A percentile compares a stretch with the other conserved stretches of the same genome.
These are phyloP conservation scores for Lagenidium sp. DNA, from an alignment of 352 stramenopile genomes.

Conservation along the genomic window DNA sequence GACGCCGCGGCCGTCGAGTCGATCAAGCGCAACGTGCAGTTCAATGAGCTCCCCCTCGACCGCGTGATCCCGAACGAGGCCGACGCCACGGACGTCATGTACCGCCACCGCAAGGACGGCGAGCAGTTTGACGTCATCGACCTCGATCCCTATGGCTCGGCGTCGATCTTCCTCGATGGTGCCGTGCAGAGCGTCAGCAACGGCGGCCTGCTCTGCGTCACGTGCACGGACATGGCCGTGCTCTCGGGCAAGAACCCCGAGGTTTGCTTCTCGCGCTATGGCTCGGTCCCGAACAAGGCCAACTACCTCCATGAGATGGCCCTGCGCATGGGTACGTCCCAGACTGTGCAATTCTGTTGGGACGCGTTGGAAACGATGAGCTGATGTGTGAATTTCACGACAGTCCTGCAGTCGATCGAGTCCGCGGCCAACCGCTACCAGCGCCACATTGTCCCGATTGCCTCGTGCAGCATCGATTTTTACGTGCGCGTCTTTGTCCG, in stretches of 20 bases:
- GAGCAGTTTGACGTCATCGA: slow-evolving; percentile 99
- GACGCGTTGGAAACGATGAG: no score
- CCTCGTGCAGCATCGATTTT: slow-evolving; percentile 99
- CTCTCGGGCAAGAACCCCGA: slow-evolving; percentile 84
- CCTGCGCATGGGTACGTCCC: slow-evolving; percentile 59
- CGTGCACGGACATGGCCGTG: slow-evolving; percentile 98
- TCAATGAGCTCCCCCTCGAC: slow-evolving; percentile 78
- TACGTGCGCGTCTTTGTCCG: slow-evolving; percentile 99
- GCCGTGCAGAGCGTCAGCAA: slow-evolving; percentile 94
- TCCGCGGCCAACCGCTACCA: slow-evolving; percentile 93
- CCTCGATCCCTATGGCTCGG: slow-evolving; percentile 98
- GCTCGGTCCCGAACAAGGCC: slow-evolving; percentile 79
- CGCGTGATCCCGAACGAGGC: slow-evolving; percentile 80
- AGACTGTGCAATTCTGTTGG: no score
- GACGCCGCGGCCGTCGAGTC: slow-evolving; percentile 93
- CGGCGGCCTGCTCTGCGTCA: slow-evolving; percentile 98
- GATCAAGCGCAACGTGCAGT: slow-evolving; percentile 93
- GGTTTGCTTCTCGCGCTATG: slow-evolving; percentile 85
- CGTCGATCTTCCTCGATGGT: slow-evolving; percentile 97
- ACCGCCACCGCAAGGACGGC: slow-evolving; percentile 71
- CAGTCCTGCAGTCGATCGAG: slow-evolving; percentile 95
- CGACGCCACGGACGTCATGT: slow-evolving; percentile 86
- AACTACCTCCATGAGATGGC: slow-evolving; percentile 87
- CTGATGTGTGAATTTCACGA: no score
- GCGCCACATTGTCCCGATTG: slow-evolving; percentile 94